Base-by-base conservation (phyloP, 2,329 filamentous ascomycete species). In the Hortaea sp. region DNA sequence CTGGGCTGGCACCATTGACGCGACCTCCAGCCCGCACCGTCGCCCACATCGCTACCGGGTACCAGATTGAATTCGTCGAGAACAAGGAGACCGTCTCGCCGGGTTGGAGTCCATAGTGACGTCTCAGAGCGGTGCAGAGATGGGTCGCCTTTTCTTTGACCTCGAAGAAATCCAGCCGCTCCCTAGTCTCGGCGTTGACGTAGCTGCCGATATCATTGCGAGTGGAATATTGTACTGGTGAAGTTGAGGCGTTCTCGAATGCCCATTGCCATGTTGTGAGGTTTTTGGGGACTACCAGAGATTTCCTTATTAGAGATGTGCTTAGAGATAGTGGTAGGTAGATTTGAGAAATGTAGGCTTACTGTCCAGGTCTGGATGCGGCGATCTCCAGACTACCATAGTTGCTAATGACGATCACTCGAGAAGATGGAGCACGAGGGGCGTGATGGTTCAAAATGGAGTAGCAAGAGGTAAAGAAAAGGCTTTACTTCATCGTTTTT, bases 11-110 rank as follows among this genome's bases (percentile, higher is more conserved):
- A 0, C 80, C 79, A 12, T 74, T 78, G 1, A 81, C 74, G 7
- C 79, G 68, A 2, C 74, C 78, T 42, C 56, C 55, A 6, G 51
- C 58, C 30, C 74, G 69, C 5, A 79, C 65, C 1, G 73, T 71
- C 0, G 74, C 72, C 50, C 78, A 73, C 67, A 82, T 75, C 12
- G 76, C 77, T 4, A 82, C 73, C 0, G 81, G 79, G 45, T 82
- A 83, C 78, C 78, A 82, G 37, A 83, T 74, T 3, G 76, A 77
- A 53, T 84, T 84, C 7, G 73, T 73, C 41, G 73, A 74, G 61
- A 81, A 82, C 3, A 84, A 62, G 0, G 76, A 70, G 1, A 82
- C 71, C 0, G 75, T 77, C 5, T 83, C 69, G 0, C 74, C 74
- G 5, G 68, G 55, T 29, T 68, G 50, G 29, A 83, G 65, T 2